Evolutionary conservation across 495 filamentous ascomycete genomes (phyloP).

Genomic region (Tuber melanosporum): DNA sequence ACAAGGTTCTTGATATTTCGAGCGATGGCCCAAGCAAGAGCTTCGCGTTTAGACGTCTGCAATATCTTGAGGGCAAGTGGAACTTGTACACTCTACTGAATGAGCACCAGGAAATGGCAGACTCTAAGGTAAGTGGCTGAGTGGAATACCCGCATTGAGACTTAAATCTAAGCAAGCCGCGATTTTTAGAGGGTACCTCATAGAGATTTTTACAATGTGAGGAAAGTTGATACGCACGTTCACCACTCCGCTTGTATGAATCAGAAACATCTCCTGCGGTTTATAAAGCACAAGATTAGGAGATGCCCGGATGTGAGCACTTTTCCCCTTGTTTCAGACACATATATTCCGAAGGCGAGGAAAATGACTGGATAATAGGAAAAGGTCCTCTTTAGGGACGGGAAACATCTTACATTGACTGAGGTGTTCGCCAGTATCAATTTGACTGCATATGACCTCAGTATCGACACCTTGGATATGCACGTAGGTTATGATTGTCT

Average conservation of each 20-base stretch:
- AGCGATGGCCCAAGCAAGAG: slow-evolving; percentile 95
- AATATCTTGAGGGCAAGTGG: slow-evolving; percentile 94
- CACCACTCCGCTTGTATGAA: slow-evolving; percentile 99
- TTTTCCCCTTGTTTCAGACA: background rate
- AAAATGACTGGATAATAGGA: slow-evolving; percentile 47
- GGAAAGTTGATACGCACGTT: slow-evolving; percentile 98
- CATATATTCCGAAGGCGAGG: background rate
- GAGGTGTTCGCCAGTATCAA: slow-evolving; percentile 98
- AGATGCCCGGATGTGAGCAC: slow-evolving; percentile 66
- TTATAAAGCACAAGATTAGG: slow-evolving; percentile 99
- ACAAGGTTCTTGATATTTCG: slow-evolving; percentile 71
- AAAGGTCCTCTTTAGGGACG: slow-evolving; percentile 86
- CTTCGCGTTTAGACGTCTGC: slow-evolving; percentile 87
- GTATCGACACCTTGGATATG: slow-evolving; percentile 98
- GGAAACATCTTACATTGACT: slow-evolving; percentile 78
- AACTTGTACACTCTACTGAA: slow-evolving; percentile 87
- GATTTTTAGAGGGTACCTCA: slow-evolving; percentile 66
- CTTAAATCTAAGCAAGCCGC: background rate
- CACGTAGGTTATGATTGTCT: slow-evolving; percentile 55
- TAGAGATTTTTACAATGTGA: slow-evolving; percentile 96
- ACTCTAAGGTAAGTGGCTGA: slow-evolving; percentile 60
- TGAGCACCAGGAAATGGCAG: slow-evolving; percentile 94
- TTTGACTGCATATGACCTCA: slow-evolving; percentile 91
- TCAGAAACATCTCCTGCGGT: slow-evolving; percentile 93
- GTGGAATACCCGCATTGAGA: background rate